phyloP scores from a whole-genome alignment of 768 basidiomycete species.

The Suillus brevipes region DNA sequence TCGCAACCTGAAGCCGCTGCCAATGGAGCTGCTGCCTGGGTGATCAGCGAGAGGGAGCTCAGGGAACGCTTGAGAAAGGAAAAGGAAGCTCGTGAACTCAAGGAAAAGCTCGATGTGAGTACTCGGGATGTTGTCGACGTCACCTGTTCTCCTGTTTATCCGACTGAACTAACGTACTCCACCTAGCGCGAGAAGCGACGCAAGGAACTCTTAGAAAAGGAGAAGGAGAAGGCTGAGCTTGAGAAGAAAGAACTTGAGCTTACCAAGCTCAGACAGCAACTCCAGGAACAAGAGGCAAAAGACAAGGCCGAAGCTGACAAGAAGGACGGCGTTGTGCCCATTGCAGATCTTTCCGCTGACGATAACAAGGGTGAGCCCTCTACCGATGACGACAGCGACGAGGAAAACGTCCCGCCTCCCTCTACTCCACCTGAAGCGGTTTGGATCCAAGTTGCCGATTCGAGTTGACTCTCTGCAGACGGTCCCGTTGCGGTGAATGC shows the following conservation, averaged over 20 bases:
- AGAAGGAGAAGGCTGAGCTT: constrained; percentile 59
- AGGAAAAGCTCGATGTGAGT: constrained; percentile 67
- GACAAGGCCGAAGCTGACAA: constrained; percentile 44
- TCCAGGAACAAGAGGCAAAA: constrained; percentile 54
- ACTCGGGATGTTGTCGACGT: constrained; percentile 19
- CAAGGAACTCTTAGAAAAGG: constrained; percentile 46
- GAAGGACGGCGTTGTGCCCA: constrained; percentile 36
- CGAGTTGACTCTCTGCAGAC: constrained; percentile 33
- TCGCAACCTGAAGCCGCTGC: constrained; percentile 78
- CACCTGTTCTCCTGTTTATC: constrained; percentile 12
- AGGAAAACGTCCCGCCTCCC: constrained; percentile 39
- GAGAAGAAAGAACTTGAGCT: constrained; percentile 67
- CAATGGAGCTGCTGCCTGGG: constrained; percentile 67
- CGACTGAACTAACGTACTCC: constrained; percentile 12
- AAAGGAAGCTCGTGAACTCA: constrained; percentile 67
- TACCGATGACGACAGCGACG: constrained; percentile 43
- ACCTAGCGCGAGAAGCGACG: constrained; percentile 45
- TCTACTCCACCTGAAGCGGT: constrained; percentile 29
- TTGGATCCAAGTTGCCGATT: constrained; percentile 30
- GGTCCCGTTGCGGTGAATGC: constrained; percentile 18
- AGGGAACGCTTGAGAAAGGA: constrained; percentile 71
- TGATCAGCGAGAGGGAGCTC: constrained; percentile 72
- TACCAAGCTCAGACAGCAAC: constrained; percentile 50
- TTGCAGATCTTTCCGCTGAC: constrained; percentile 11
- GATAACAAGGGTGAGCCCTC: constrained; percentile 34